These are phyloP conservation scores for Nicotiana tabacum DNA, from an alignment of 257 asterid genomes.

Conservation along the genomic window DNA sequence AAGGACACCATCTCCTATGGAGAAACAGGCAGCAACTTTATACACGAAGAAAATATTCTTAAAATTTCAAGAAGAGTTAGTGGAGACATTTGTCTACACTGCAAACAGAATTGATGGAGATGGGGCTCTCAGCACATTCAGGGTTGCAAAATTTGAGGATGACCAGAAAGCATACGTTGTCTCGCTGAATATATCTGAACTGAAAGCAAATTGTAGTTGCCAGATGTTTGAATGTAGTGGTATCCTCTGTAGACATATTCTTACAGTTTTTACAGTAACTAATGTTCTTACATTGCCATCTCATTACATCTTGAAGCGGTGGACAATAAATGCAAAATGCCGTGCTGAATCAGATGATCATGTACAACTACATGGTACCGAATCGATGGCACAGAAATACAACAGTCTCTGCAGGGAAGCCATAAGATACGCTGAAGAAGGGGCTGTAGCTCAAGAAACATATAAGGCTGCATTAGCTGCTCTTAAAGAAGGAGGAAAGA, in stretches of 20 bases:
- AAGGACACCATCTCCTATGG: slow-evolving; percentile 97
- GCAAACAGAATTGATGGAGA: slow-evolving; percentile 82
- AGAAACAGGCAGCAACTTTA: slow-evolving; percentile 69
- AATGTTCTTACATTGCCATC: slow-evolving; percentile 82
- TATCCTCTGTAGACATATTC: slow-evolving; percentile 76
- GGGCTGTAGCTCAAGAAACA: slow-evolving; percentile 66
- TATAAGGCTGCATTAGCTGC: slow-evolving; percentile 50
- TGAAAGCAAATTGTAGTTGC: slow-evolving; percentile 83
- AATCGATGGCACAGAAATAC: slow-evolving; percentile 53
- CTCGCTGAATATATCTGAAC: slow-evolving; percentile 51
- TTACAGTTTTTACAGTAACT: slow-evolving; percentile 95
- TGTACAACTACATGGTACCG: slow-evolving; percentile 36
- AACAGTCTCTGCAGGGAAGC: slow-evolving; percentile 79
- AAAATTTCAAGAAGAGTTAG: slow-evolving; percentile 85
- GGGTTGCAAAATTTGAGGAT: slow-evolving; percentile 93
- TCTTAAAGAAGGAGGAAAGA: slow-evolving; percentile 69
- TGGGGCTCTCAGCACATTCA: slow-evolving; percentile 52
- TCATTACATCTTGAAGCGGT: slow-evolving; percentile 77
- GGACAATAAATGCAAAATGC: slow-evolving; percentile 83
- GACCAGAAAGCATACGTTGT: slow-evolving; percentile 64
- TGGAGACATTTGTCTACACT: slow-evolving; percentile 88
- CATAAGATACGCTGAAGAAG: slow-evolving; percentile 75
- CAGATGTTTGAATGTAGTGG: slow-evolving; percentile 86
- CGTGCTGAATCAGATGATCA: slow-evolving; percentile 43
- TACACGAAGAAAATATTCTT: slow-evolving; percentile 73